These are phyloP conservation scores for Taphrina communis DNA, from an alignment of 1,139 yeast species.

Conservation along the genomic window DNA sequence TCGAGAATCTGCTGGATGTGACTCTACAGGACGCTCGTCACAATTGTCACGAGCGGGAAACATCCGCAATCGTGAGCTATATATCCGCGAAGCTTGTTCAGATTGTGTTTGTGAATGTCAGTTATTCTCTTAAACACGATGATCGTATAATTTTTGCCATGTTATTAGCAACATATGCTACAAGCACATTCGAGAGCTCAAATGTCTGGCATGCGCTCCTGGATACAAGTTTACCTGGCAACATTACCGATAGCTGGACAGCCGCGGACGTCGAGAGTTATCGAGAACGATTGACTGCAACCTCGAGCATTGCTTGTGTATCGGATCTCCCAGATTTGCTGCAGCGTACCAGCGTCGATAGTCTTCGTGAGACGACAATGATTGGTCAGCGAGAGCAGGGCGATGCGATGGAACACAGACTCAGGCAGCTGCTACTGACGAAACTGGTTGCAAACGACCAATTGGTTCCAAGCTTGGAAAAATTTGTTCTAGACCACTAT, in stretches of 20 bases:
- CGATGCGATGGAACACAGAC: not conserved
- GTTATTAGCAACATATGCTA: slow-evolving; percentile 49
- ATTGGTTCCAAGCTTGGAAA: slow-evolving; percentile 44
- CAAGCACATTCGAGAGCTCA: not conserved
- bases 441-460: slow-evolving; percentile 47
- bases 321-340: not conserved
- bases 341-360: not conserved
- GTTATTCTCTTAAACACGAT: slow-evolving; percentile 59
- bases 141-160: slow-evolving; percentile 61
- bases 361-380: not conserved
- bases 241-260: not conserved
- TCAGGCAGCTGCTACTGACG: slow-evolving; percentile 41
- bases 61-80: slow-evolving; percentile 47
- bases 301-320: not conserved
- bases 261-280: not conserved
- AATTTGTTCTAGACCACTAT: slow-evolving; percentile 25
- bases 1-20: slow-evolving; percentile 55
- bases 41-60: slow-evolving; percentile 31
- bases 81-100: slow-evolving; percentile 56
- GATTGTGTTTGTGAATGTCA: slow-evolving; percentile 57
- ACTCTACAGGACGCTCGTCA: slow-evolving; percentile 52
- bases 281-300: not conserved
- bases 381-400: not conserved
- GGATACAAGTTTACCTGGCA: not conserved
- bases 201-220: not conserved